phyloP scores from a whole-genome alignment of 768 basidiomycete species.

The Mycena amicta region DNA sequence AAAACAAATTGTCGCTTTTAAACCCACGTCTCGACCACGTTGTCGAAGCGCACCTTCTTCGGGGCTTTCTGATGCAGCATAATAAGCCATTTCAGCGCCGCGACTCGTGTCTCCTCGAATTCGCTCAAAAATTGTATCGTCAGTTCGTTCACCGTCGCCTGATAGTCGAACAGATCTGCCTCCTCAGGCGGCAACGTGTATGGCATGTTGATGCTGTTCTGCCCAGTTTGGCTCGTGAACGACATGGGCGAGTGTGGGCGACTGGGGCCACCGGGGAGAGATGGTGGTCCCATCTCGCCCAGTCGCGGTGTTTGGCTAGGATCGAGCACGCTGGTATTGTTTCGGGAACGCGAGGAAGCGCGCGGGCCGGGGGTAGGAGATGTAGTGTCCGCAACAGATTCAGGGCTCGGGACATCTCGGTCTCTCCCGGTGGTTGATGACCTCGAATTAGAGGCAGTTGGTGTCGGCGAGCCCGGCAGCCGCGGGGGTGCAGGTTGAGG shows the following conservation, averaged over 20 bases:
- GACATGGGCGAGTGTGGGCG: constrained; percentile 68
- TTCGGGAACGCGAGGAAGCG: constrained; percentile 25
- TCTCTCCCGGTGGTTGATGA: constrained; percentile 50
- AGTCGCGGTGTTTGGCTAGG: constrained; percentile 31
- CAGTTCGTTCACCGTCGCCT: constrained; percentile 87
- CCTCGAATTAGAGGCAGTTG: constrained; percentile 48
- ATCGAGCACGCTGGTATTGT: constrained; percentile 13
- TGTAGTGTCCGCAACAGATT: constrained; percentile 35
- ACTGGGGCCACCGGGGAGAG: constrained; percentile 37
- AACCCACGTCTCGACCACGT: not conserved
- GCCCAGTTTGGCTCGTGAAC: constrained; percentile 42
- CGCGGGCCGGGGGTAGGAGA: constrained; percentile 24
- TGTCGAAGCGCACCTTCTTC: constrained; percentile 63
- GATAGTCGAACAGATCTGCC: constrained; percentile 85
- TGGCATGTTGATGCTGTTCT: constrained; percentile 33
- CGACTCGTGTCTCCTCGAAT: constrained; percentile 94
- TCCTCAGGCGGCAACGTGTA: constrained; percentile 44
- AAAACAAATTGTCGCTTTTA: not conserved
- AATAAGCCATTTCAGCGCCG: constrained; percentile 95
- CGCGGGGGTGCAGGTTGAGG: constrained; percentile 34
- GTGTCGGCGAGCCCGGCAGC: constrained; percentile 59
- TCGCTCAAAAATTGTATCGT: constrained; percentile 95
- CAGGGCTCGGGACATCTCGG: constrained; percentile 53
- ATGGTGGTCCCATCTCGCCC: constrained; percentile 32
- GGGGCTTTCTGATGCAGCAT: constrained; percentile 99